phyloP scores from a whole-genome alignment of 352 stramenopile species.

The Globisporangium solare region DNA sequence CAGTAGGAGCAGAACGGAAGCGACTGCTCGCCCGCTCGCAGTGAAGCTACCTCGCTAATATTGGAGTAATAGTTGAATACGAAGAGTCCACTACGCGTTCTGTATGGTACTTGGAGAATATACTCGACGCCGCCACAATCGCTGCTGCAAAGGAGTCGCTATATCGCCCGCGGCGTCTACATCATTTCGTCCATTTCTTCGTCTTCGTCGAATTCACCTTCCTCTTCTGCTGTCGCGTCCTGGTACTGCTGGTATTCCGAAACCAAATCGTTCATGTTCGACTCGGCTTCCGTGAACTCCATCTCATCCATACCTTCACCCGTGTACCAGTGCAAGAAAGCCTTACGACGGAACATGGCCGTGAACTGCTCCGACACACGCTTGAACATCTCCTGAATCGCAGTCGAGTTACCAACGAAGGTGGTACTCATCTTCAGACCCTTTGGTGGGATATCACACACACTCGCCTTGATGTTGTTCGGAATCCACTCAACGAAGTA shows the following conservation, averaged over 20 bases:
- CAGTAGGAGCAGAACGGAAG: constrained; percentile 34
- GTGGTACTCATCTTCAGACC: constrained; percentile 98
- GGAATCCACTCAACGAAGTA: constrained; percentile 99
- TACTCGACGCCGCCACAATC: constrained; percentile 23
- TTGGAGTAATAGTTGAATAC: constrained; percentile 20
- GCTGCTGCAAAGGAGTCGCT: background rate
- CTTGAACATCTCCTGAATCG: constrained; percentile 99
- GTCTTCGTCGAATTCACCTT: constrained; percentile 96
- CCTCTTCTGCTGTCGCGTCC: constrained; percentile 98
- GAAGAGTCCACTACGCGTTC: constrained; percentile 35
- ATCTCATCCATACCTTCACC: constrained; percentile 99
- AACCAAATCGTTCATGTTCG: constrained; percentile 99
- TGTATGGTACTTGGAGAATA: constrained; percentile 60
- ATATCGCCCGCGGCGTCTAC: constrained; percentile 46
- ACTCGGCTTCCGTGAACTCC: constrained; percentile 99
- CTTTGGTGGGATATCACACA: constrained; percentile 98
- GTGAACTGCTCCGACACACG: constrained; percentile 99
- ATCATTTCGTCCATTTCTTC: constrained; percentile 94
- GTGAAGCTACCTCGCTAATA: constrained; percentile 53
- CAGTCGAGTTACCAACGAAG: constrained; percentile 99
- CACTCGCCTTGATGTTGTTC: constrained; percentile 99
- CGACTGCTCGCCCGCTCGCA: constrained; percentile 58
- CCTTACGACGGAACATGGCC: constrained; percentile 99
- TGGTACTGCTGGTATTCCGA: constrained; percentile 99
- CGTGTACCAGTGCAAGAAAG: constrained; percentile 99